A percentile compares a stretch with the other conserved stretches of the same genome.
These are phyloP conservation scores for Rosa multiflora DNA, from an alignment of 306 rosid genomes.

Conservation along the genomic window DNA sequence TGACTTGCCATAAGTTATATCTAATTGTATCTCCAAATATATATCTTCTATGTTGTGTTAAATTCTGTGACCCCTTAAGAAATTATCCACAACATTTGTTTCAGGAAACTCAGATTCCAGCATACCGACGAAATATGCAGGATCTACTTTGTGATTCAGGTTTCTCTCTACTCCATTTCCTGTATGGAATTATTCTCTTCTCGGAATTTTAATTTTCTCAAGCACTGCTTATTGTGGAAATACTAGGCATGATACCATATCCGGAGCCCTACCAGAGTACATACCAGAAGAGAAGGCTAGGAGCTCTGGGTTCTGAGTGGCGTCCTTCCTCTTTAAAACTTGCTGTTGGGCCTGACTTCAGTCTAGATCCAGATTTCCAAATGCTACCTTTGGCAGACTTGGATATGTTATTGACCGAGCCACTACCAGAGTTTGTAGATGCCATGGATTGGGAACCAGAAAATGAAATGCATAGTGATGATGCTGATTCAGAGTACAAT, in stretches of 20 bases:
- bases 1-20: background rate
- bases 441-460: slow-evolving; percentile 96
- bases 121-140: slow-evolving; percentile 88
- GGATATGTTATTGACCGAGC: slow-evolving; percentile 63
- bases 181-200: background rate
- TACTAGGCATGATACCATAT: slow-evolving; percentile 87
- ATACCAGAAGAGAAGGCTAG: slow-evolving; percentile 84
- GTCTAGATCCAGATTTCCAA: slow-evolving; percentile 79
- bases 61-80: slow-evolving; percentile 22
- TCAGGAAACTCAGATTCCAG: slow-evolving; percentile 90
- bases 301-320: slow-evolving; percentile 94
- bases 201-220: slow-evolving; percentile 22
- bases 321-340: slow-evolving; percentile 73
- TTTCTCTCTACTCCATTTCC: slow-evolving; percentile 32
- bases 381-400: slow-evolving; percentile 89
- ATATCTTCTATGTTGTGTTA: background rate
- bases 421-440: slow-evolving; percentile 79
- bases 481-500: slow-evolving; percentile 89
- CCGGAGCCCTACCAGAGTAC: slow-evolving; percentile 95
- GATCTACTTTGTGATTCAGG: slow-evolving; percentile 98
- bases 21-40: background rate
- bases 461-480: slow-evolving; percentile 78
- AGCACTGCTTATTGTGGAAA: slow-evolving; percentile 39
- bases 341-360: slow-evolving; percentile 94
- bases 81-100: slow-evolving; percentile 27